These are phyloP conservation scores for Pichia deserticola DNA, from an alignment of 805 yeast genomes.

Conservation along the genomic window DNA sequence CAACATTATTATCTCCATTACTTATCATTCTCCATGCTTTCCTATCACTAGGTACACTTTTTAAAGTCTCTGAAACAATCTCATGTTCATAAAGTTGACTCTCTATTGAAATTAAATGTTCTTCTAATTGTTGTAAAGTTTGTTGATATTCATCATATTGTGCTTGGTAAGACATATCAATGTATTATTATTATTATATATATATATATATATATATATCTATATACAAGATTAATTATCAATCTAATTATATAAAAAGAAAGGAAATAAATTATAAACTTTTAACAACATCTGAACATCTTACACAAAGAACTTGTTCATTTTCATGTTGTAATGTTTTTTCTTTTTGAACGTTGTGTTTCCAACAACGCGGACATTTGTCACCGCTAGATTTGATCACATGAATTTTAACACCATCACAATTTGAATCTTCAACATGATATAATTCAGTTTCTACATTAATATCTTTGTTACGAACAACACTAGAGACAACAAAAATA, in stretches of 20 bases:
- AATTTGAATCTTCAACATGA: too few relatives aligned
- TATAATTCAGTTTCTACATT: background rate
- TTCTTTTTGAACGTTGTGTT: constrained; percentile 45
- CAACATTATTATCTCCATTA: constrained; percentile 38
- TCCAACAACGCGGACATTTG: constrained; percentile 97
- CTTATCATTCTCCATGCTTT: constrained; percentile 92
- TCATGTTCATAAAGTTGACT: constrained; percentile 40
- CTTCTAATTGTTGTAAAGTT: constrained; percentile 37
- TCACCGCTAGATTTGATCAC: too few relatives aligned
- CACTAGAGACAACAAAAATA: constrained; percentile 58
- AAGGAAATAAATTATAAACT: too few relatives aligned
- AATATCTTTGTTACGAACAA: constrained; percentile 24
- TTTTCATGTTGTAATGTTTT: constrained; percentile 16
- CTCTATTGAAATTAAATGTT: constrained; percentile 41
- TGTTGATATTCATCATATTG: constrained; percentile 47
- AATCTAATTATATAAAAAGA: too few relatives aligned
- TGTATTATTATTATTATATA: background rate
- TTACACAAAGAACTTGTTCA: constrained; percentile 44
- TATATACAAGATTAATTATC: too few relatives aligned
- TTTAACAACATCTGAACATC: constrained; percentile 46
- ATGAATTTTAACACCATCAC: too few relatives aligned
- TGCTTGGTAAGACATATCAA: constrained; percentile 29
- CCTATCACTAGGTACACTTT: constrained; percentile 47
- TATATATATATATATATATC: background rate
- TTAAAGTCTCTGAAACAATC: constrained; percentile 53